Evolutionary conservation across 169 alveolate genomes (phyloP), one percentile per base, ranked within the genome.

Genomic region (Miamiensis avidus): DNA sequence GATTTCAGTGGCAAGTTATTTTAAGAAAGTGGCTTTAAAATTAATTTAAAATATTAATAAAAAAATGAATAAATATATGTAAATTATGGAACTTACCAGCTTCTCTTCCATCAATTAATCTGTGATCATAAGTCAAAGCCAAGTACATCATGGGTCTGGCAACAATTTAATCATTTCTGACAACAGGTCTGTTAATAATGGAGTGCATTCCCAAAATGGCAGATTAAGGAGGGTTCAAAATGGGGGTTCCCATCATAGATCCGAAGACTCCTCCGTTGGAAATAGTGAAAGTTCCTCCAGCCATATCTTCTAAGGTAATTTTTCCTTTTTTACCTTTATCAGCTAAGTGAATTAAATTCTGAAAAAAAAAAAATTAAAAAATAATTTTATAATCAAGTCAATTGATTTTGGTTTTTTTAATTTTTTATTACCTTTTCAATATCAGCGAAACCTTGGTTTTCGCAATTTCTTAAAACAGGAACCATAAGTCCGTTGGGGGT

Each of bases 231-330:
- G 99, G 98, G 93, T 98, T 98, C 31, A 98, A 93, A 77, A 98
- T 97, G 34, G 99, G 99, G 65, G 99, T 98, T 85, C 99, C 98
- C 96, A 98, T 89, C 95, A 98, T 92, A 88, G 98, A 95, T 85
- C 99, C 99, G 92, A 95, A 98, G 31, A 98, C 98, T 28, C 99
- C 99, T 34, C 99, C 99, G 86, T 98, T 98, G 11, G 99, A 96
- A 75, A 98, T 98, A 73, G 99, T 98, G 94, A 98, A 98, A 82
- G 98, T 97, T 69, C 99, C 99, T 30, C 99, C 99, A 29, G 96
- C 94, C 98, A 98, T 97, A 78, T 98, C 99, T 82, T 97, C 99
- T 34, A 97, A 91, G 15, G 99, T 91, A 26, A 98, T 88, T 82
- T 95, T 95, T 84, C 98, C 98, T 76, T 96, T 96, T 85, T 98